Conservation (phyloP, 164 flowering plant genomes). For the Dillenia suffruticosa region DNA sequence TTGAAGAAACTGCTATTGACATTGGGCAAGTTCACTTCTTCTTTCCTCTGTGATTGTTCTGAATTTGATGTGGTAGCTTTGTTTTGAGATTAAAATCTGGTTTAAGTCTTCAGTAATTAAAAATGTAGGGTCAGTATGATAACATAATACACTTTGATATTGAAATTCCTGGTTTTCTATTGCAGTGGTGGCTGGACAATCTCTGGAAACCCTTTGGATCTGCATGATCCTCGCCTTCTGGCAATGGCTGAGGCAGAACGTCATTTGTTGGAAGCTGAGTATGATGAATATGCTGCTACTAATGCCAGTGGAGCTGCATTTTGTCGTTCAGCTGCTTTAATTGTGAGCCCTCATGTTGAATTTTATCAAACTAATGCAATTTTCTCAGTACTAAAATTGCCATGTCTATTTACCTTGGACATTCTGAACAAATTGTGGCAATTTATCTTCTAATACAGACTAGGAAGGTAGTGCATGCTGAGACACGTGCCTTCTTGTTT, state of each 20-base stretch:
- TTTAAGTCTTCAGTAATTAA: no score
- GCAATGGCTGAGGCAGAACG: conserved; percentile 97
- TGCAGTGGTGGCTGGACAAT: conserved; percentile 90
- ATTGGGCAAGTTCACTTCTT: conserved; percentile 48
- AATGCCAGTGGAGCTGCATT: conserved; percentile 91
- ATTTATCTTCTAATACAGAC: no score
- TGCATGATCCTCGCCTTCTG: conserved; percentile 81
- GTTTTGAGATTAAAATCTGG: no score
- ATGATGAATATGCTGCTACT: conserved; percentile 81
- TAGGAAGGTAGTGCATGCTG: no score
- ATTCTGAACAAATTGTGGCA: no score
- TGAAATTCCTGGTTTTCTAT: neutral
- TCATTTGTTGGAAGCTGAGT: conserved; percentile 71
- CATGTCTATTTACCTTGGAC: no score
- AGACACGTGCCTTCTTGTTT: no score
- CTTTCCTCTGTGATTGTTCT: neutral
- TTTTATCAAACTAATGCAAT: no score
- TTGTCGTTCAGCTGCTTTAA: conserved; percentile 88
- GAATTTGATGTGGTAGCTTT: no score
- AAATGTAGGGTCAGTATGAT: no score
- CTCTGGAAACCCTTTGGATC: conserved; percentile 72
- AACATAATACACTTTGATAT: no score
- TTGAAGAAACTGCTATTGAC: conserved; percentile 82
- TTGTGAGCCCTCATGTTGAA: conserved; percentile 42
- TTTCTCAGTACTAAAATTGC: no score